Conservation (phyloP, 352 stramenopile genomes). For the Phytophthora fragariae region DNA sequence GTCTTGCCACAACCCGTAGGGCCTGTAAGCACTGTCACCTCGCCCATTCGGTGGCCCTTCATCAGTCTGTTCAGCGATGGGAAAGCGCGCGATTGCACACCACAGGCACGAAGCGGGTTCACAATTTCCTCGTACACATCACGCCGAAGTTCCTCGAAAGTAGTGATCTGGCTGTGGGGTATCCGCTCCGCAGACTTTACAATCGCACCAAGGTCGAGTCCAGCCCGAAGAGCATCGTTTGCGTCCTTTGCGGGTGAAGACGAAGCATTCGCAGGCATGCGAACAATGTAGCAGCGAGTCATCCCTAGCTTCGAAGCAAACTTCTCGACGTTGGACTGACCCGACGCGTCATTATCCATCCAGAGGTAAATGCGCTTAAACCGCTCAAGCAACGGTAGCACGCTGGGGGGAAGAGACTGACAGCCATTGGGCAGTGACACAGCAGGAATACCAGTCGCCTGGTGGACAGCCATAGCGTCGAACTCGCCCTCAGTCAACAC, state of each 20-base stretch:
- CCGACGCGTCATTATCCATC: constrained; percentile 98
- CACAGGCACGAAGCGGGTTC: constrained; percentile 94
- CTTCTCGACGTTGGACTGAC: constrained; percentile 95
- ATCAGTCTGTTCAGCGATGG: constrained; percentile 95
- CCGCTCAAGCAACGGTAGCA: constrained; percentile 96
- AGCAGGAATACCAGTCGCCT: constrained; percentile 93
- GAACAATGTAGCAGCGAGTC: constrained; percentile 92
- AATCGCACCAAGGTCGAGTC: constrained; percentile 89
- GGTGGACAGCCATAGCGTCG: constrained; percentile 97
- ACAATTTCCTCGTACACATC: constrained; percentile 96
- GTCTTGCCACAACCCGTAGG: constrained; percentile 97
- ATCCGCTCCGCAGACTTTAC: constrained; percentile 86
- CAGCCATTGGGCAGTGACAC: constrained; percentile 98
- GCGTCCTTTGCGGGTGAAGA: constrained; percentile 95
- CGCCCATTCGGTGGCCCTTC: constrained; percentile 97
- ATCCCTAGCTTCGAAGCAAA: constrained; percentile 97
- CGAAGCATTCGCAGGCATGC: constrained; percentile 52
- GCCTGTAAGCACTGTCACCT: constrained; percentile 99
- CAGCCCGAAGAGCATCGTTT: constrained; percentile 96
- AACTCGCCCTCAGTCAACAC: constrained; percentile 98
- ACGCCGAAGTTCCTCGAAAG: constrained; percentile 92
- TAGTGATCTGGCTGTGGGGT: constrained; percentile 95
- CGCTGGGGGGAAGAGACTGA: constrained; percentile 93
- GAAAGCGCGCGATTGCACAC: constrained; percentile 93
- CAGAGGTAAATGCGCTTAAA: constrained; percentile 99